A percentile compares a stretch with the other conserved stretches of the same genome.
phyloP scores from a whole-genome alignment of 2,329 filamentous ascomycete genomes.

The Sporothrix luriei region DNA sequence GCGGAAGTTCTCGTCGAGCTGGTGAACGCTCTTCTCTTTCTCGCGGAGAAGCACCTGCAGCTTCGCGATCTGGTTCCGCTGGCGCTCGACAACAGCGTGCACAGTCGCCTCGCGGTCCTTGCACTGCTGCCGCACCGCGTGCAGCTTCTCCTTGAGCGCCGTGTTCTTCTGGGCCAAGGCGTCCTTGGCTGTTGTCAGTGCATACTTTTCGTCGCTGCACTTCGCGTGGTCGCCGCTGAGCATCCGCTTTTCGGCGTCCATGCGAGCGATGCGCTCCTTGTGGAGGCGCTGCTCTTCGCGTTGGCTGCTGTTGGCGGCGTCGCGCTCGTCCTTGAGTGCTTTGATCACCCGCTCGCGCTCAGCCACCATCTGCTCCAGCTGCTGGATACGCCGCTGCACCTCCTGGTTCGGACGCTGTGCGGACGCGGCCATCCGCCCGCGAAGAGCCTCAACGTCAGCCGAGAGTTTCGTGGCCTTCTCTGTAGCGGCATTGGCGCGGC shows the following conservation, averaged over 20 bases:
- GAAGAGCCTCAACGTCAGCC: conserved; percentile 31
- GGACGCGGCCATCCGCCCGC: conserved; percentile 27
- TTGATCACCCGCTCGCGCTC: conserved; percentile 37
- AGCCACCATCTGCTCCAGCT: conserved; percentile 36
- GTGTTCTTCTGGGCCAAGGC: conserved; percentile 31
- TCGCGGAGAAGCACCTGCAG: conserved; percentile 33
- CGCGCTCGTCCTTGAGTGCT: conserved; percentile 35
- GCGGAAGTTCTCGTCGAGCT: conserved; percentile 36
- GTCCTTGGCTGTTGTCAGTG: conserved; percentile 28
- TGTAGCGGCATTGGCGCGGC: conserved; percentile 17
- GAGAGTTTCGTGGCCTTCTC: conserved; percentile 29
- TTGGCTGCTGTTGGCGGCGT: conserved; percentile 35
- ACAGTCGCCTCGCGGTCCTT: conserved; percentile 31
- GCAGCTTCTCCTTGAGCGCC: conserved; percentile 28
- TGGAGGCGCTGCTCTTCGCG: conserved; percentile 35
- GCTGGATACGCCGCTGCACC: conserved; percentile 34
- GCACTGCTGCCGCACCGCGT: conserved; percentile 29
- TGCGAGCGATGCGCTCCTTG: conserved; percentile 35
- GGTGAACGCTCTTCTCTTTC: conserved; percentile 35
- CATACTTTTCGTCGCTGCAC: conserved; percentile 34
- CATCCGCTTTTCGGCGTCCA: conserved; percentile 36
- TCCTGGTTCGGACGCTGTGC: conserved; percentile 28
- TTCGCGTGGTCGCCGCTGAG: conserved; percentile 36
- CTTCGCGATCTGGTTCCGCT: conserved; percentile 33
- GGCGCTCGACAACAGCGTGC: conserved; percentile 33